Evolutionary conservation across 352 stramenopile species (phyloP).

Genomic region (Globisporangium paroecandrum): DNA sequence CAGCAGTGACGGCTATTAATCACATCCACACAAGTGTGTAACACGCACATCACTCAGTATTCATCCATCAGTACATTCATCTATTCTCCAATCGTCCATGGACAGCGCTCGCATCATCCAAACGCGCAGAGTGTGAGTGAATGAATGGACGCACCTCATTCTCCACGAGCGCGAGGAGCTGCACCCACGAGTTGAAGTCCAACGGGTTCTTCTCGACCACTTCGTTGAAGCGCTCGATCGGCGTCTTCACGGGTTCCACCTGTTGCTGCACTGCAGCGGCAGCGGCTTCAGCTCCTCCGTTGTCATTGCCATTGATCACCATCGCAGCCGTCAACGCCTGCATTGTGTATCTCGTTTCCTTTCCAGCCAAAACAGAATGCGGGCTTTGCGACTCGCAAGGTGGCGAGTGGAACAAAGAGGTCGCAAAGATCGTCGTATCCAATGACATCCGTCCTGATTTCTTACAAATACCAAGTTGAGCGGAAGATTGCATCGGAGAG

Average conservation of each 20-base stretch:
- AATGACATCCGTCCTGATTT: not conserved
- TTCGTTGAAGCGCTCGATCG: constrained; percentile 47
- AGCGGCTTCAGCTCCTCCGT: not conserved
- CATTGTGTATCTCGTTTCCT: constrained; percentile 7
- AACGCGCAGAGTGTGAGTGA: not conserved
- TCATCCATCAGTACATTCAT: not conserved
- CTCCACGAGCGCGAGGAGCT: constrained; percentile 67
- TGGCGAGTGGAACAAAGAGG: not conserved
- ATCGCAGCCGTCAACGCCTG: constrained; percentile 6
- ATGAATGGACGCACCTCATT: constrained; percentile 37
- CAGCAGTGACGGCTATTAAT: constrained; percentile 27
- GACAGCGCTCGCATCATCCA: not conserved
- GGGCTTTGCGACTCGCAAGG: not conserved
- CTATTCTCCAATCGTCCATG: not conserved
- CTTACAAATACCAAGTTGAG: not conserved
- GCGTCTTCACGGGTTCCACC: constrained; percentile 23
- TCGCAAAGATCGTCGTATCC: not conserved
- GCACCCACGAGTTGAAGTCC: constrained; percentile 79
- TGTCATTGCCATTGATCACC: not conserved
- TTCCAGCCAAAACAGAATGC: constrained; percentile 16
- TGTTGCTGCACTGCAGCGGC: constrained; percentile 7
- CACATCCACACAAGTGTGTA: not conserved
- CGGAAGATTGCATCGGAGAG: not conserved
- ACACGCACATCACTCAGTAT: not conserved
- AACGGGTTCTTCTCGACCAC: constrained; percentile 63